Conservation (phyloP, 2,329 filamentous ascomycete genomes). For the Rhexocercosporidium sp. region DNA sequence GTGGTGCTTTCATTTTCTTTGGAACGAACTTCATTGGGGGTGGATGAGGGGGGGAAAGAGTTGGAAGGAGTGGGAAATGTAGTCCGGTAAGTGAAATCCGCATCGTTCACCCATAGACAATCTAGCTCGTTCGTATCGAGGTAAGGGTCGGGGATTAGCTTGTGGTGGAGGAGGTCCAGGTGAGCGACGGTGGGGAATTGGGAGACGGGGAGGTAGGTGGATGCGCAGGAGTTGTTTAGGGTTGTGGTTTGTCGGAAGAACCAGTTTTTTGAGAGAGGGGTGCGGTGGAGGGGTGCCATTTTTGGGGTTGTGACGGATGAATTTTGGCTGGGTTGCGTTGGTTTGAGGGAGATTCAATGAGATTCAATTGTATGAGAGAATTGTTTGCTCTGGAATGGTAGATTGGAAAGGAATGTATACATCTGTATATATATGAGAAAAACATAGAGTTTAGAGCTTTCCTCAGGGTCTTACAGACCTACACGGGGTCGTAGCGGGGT, state of each 20-base stretch:
- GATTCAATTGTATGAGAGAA: too few species aligned
- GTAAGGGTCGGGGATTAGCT: constrained; percentile 62
- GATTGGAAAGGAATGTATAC: too few species aligned
- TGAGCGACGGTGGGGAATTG: constrained; percentile 68
- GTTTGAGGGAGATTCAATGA: too few species aligned
- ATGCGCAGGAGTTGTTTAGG: constrained; percentile 25
- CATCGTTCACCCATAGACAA: constrained; percentile 66
- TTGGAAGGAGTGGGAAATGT: constrained; percentile 10
- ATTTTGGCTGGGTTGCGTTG: not conserved
- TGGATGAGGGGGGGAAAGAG: not conserved
- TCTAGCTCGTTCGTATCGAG: constrained; percentile 65
- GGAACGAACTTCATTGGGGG: not conserved
- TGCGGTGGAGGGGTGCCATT: constrained; percentile 25
- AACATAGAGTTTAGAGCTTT: not conserved
- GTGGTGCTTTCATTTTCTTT: too few species aligned
- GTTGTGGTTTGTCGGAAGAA: constrained; percentile 58
- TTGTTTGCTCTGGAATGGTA: too few species aligned
- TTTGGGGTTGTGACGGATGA: not conserved
- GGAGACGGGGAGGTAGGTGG: constrained; percentile 31
- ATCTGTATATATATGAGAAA: not conserved
- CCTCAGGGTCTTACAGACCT: not conserved
- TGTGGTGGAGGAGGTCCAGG: constrained; percentile 65
- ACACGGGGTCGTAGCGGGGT: constrained; percentile 11
- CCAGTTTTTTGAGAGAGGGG: constrained; percentile 60
- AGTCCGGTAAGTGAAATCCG: constrained; percentile 62